These are phyloP conservation scores for Xylariaceae sp. DNA, from an alignment of 2,329 filamentous ascomycete species.

Conservation along the genomic window DNA sequence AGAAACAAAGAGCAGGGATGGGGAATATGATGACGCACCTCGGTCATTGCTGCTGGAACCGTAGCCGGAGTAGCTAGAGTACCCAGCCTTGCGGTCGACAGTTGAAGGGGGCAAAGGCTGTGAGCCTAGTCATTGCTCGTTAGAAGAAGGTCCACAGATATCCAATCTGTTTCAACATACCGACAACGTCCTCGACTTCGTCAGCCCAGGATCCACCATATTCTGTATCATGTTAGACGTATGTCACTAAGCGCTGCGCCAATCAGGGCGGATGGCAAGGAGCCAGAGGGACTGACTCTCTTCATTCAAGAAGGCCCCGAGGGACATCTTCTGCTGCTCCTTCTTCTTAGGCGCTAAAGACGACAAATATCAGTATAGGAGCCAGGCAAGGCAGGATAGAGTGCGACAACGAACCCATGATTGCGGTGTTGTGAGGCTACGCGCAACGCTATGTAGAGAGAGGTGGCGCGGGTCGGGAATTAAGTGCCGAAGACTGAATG, in stretches of 20 bases:
- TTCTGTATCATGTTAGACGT: conserved; percentile 44
- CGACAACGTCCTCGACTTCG: conserved; percentile 90
- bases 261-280: conserved; percentile 29
- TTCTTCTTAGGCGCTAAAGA: conserved; percentile 85
- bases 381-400: conserved; percentile 19
- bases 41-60: conserved; percentile 37
- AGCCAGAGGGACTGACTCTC: conserved; percentile 69
- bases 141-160: conserved; percentile 32
- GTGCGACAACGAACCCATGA: conserved; percentile 59
- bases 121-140: conserved; percentile 50
- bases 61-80: conserved; percentile 25
- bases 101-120: conserved; percentile 58
- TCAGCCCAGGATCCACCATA: conserved; percentile 92
- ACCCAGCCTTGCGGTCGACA: conserved; percentile 35
- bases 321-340: conserved; percentile 94
- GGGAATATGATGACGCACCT: conserved; percentile 39
- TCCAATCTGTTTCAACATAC: conserved; percentile 57
- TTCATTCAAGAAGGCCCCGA: conserved; percentile 93
- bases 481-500: conserved; percentile 30
- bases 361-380: conserved; percentile 49
- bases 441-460: conserved; percentile 35
- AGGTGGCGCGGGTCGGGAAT: conserved; percentile 34
- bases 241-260: conserved; percentile 12
- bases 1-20: neutral
- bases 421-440: conserved; percentile 56